Evolutionary conservation across 192 early-diverging fungal species (phyloP).

Genomic region (Backusella tuberculispora): DNA sequence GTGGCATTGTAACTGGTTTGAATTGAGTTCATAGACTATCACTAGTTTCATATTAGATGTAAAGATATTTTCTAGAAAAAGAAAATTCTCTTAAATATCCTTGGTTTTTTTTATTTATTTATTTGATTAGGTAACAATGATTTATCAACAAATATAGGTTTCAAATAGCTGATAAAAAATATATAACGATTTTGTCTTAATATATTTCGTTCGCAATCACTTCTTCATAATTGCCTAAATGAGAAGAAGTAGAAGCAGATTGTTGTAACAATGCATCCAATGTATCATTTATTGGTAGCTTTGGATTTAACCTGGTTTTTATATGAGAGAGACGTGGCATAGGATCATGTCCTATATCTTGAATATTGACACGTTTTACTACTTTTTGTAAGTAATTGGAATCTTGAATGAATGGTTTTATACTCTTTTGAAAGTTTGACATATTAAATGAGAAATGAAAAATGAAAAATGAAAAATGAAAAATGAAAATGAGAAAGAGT

Average conservation of each 20-base stretch:
- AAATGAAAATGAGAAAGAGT: neutral
- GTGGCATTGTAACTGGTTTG: neutral
- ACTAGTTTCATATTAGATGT: neutral
- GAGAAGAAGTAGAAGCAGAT: conserved; percentile 2
- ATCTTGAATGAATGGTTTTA: conserved; percentile 15
- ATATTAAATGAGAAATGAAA: neutral
- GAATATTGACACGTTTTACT: conserved; percentile 3
- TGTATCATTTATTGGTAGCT: neutral
- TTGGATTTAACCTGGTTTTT: neutral
- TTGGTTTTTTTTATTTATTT: neutral
- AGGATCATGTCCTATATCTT: neutral
- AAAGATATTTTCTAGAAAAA: neutral
- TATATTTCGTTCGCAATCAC: conserved; percentile 1
- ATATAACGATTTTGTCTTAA: neutral
- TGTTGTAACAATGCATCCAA: neutral
- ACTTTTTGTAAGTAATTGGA: conserved; percentile 4
- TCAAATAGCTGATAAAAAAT: too few species aligned
- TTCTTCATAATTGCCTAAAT: neutral
- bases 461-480: neutral
- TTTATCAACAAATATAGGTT: neutral
- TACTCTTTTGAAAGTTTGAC: conserved; percentile 2
- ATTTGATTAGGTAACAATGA: neutral
- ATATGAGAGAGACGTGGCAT: neutral
- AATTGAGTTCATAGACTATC: neutral
- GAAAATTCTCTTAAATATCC: neutral